Evolutionary conservation across 129 eudicot species (phyloP).

Genomic region (carrot (Daucus carota)): DH1_v3.0 NC_030387.2:35819501-35820000

Average conservation of each 20-base stretch:
- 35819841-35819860: neutral
- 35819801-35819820: neutral
- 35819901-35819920: neutral
- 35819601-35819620: too few species aligned
- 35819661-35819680: neutral
- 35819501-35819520: too few species aligned
- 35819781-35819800: neutral
- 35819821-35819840: too few species aligned
- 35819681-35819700: neutral
- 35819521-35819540: too few species aligned
- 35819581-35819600: too few species aligned
- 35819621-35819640: too few species aligned
- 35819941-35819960: neutral
- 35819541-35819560: too few species aligned
- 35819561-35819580: too few species aligned
- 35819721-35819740: neutral
- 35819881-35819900: neutral
- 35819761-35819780: neutral
- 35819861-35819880: neutral
- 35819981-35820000: neutral
- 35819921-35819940: neutral
- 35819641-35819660: neutral
- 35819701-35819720: neutral
- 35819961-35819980: neutral
- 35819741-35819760: conserved; percentile 1